Evolutionary conservation across 2,329 filamentous ascomycete genomes (phyloP).

Genomic region (Rhexocercosporidium sp.): DNA sequence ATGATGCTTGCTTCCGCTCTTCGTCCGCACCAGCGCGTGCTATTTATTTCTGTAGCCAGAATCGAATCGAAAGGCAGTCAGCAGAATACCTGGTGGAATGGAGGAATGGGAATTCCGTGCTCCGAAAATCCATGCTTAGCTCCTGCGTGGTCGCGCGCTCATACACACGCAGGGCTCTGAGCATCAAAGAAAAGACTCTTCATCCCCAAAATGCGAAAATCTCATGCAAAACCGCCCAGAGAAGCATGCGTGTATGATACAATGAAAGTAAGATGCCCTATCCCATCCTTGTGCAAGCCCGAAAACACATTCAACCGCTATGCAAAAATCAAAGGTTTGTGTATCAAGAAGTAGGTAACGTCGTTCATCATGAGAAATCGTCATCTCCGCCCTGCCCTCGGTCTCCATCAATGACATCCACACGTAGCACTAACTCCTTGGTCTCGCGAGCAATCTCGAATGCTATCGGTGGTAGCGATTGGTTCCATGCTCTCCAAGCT

Average conservation of each 20-base stretch:
- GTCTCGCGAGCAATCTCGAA: slow-evolving; percentile 85
- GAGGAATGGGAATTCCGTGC: neutral
- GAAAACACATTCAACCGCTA: slow-evolving; percentile 13
- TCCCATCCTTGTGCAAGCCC: slow-evolving; percentile 9
- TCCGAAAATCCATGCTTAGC: neutral
- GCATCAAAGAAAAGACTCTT: neutral
- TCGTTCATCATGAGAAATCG: slow-evolving; percentile 39
- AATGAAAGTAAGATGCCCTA: neutral
- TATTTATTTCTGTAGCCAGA: neutral
- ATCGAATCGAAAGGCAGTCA: neutral
- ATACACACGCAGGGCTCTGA: neutral
- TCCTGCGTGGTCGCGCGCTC: neutral
- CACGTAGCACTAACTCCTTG: slow-evolving; percentile 69
- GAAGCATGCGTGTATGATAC: neutral
- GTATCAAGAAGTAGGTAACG: slow-evolving; percentile 2
- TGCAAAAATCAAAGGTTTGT: slow-evolving; percentile 8
- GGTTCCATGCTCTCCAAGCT: slow-evolving; percentile 67
- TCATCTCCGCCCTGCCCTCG: slow-evolving; percentile 28
- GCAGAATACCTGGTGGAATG: too few relatives aligned
- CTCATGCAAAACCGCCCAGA: neutral
- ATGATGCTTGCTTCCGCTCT: neutral
- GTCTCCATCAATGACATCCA: slow-evolving; percentile 46
- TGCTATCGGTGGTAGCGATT: slow-evolving; percentile 79
- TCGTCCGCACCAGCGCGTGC: neutral
- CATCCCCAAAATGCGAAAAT: neutral